Percentiles rank a stretch among this genome's conserved stretches.
Conservation (phyloP, 495 filamentous ascomycete genomes). For the Articulospora tetracladia region DNA sequence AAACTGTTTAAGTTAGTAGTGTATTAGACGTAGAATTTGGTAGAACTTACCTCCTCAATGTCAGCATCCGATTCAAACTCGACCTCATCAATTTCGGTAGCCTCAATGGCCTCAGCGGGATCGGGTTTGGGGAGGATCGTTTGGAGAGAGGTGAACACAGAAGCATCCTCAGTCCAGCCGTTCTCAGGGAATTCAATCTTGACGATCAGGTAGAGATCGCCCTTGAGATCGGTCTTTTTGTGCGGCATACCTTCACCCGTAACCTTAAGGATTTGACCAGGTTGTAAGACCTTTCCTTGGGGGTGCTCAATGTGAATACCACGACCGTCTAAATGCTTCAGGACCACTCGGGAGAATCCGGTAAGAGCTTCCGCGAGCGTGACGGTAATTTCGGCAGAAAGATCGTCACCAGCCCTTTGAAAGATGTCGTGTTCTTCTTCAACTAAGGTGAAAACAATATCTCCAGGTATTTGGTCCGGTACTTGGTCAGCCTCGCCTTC, state of each 20-base stretch:
- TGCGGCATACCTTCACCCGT: conserved; percentile 88
- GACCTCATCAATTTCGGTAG: conserved; percentile 80
- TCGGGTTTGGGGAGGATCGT: conserved; percentile 64
- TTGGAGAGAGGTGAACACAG: conserved; percentile 59
- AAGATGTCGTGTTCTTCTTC: conserved; percentile 82
- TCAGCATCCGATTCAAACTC: conserved; percentile 75
- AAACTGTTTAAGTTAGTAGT: conserved; percentile 44
- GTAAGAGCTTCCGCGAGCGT: conserved; percentile 79
- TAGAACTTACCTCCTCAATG: conserved; percentile 65
- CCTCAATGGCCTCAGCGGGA: conserved; percentile 40
- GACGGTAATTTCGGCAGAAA: conserved; percentile 73
- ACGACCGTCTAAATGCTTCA: conserved; percentile 91
- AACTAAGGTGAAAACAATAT: conserved; percentile 82
- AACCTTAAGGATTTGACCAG: conserved; percentile 80
- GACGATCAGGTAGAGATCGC: conserved; percentile 83
- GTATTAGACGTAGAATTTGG: not conserved
- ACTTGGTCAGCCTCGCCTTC: conserved; percentile 94
- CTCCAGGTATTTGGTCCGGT: conserved; percentile 86
- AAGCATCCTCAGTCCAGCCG: conserved; percentile 72
- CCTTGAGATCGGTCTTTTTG: conserved; percentile 77
- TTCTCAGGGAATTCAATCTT: conserved; percentile 86
- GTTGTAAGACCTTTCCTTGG: conserved; percentile 69
- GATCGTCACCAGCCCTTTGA: conserved; percentile 74
- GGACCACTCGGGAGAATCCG: conserved; percentile 84
- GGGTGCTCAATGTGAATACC: conserved; percentile 79